These are phyloP conservation scores for Baorangia bicolor DNA, from an alignment of 768 basidiomycete genomes.

Conservation along the genomic window DNA sequence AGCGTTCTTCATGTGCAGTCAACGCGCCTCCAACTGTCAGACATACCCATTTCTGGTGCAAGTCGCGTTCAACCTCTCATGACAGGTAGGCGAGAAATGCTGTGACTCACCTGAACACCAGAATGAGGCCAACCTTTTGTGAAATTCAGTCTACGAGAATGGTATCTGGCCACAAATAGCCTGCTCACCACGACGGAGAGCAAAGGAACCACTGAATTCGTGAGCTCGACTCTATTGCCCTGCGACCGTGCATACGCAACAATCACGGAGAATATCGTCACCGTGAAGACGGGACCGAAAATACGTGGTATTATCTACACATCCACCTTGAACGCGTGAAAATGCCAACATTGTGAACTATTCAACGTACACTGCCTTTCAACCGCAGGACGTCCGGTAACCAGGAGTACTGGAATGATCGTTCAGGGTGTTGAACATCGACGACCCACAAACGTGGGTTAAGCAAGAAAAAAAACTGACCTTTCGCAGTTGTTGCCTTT, in stretches of 20 bases:
- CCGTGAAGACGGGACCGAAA: conserved; percentile 78
- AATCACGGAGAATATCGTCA: conserved; percentile 68
- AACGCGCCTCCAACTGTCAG: not conserved
- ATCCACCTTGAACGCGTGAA: conserved; percentile 6
- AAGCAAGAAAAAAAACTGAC: conserved; percentile 25
- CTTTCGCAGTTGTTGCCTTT: conserved; percentile 53
- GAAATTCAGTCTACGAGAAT: conserved; percentile 1
- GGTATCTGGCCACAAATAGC: not conserved
- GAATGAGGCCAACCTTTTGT: conserved; percentile 75
- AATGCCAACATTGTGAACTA: not conserved
- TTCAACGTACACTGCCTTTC: conserved; percentile 69
- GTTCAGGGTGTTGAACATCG: not conserved
- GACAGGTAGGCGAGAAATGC: not conserved
- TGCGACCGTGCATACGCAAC: conserved; percentile 58
- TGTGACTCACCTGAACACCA: conserved; percentile 72
- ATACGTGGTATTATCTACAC: conserved; percentile 67
- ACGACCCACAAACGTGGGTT: not conserved
- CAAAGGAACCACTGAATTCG: conserved; percentile 84
- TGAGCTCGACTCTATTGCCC: conserved; percentile 61
- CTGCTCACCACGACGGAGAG: conserved; percentile 84
- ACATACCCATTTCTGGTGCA: conserved; percentile 61
- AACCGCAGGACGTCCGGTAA: conserved; percentile 82
- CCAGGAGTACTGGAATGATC: conserved; percentile 70
- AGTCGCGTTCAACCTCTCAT: not conserved
- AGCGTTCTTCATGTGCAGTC: not conserved